Base-by-base conservation (phyloP, 2,329 filamentous ascomycete species). In the Colletotrichum limetticola region DNA sequence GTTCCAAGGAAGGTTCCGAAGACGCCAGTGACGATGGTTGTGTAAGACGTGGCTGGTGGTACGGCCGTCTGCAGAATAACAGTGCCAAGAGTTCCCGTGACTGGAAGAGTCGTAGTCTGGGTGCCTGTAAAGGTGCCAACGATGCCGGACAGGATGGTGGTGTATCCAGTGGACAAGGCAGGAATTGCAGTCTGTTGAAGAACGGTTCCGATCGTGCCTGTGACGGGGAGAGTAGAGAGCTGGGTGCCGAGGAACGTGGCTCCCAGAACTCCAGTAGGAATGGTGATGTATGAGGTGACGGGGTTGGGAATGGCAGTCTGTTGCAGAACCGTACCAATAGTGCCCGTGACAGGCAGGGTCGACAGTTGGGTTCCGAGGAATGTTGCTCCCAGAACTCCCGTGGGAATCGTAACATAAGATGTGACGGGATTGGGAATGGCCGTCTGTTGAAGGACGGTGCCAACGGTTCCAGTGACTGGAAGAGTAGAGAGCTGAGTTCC, bases 51-150 rank as follows among this genome's bases (percentile, higher is more conserved):
- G 61, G 26, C 19, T 22, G 49, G 26, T 1, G 66, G 57, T 9
- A 68, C 16, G 5, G 66, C 66, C 2, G 66, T 68, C 22, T 61
- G 26, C 14, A 68, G 57, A 12, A 68, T 3, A 9, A 68, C 57
- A 4, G 66, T 68, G 14, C 42, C 65, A n/a, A 68, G n/a, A 1
- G 57, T 55, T 2, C 57, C 56, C 2, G 11, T 53, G 28, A 42
- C 64, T 26, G 64, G 35, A 11, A 66, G 24, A 1, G 64, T 66
- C 8, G 35, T 35, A 5, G 64, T 66, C 28, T 52, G 64, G 12
- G 64, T 59, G 2, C 64, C 64, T 5, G 55, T 2, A n/a, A 66
- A 66, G n/a, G 55, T 66, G 8, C 67, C 67, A 2, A 30, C 22
- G 12, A 66, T 26, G 2, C 37, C 67, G 5, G 61, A 28, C 53